Evolutionary conservation across 1,139 yeast genomes (phyloP), one percentile per base, ranked within the genome.

Genomic region (Geotrichum restrictum): DNA sequence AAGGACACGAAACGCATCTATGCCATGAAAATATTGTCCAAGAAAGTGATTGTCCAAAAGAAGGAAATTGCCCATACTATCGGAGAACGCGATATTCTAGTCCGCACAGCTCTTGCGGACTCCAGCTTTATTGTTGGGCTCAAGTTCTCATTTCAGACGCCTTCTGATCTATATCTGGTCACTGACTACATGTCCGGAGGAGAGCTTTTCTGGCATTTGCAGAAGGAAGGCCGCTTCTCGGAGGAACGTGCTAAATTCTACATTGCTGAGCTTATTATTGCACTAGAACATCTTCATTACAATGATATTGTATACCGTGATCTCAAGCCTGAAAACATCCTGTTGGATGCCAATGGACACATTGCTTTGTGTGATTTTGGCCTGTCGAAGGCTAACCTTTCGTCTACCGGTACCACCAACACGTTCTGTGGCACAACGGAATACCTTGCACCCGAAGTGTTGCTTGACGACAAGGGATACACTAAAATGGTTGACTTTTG

Each of bases 171-270:
- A 59, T 93, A 89, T 67, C 76, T 93, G 55, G 97, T 93, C 31
- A 93, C 98, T 1, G 98, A 93, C 71, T 93, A 87, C 72, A 91
- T 93, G 98, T 84, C 95, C 46, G 98, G 98, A 41, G 98, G 98
- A 56, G 98, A 93, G 71, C 76, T 93, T 60, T 93, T 93, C 68
- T 91, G 96, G 96, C 98, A 93, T 73, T 76, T 93, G 66, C 98
- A 93, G 71, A 88, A 88, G 66, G 98, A 93, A 69, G 96, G 97
- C 41, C 80, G 96, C 60, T 93, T 93, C 67, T 71, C 85, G 54
- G 98, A 93, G 73, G 91, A 85, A 54, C 78, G 98, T 57, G 97
- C 98, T 49, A 89, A 88, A 72, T 93, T 93, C 66, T 93, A 93
- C 70, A 91, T 93, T 69, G 98, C 98, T 1, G 98, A 93, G 71